Evolutionary conservation across 2,329 filamentous ascomycete species (phyloP), one percentile per base, ranked within the genome.

Genomic region (Pseudogymnoascus sp.): DNA sequence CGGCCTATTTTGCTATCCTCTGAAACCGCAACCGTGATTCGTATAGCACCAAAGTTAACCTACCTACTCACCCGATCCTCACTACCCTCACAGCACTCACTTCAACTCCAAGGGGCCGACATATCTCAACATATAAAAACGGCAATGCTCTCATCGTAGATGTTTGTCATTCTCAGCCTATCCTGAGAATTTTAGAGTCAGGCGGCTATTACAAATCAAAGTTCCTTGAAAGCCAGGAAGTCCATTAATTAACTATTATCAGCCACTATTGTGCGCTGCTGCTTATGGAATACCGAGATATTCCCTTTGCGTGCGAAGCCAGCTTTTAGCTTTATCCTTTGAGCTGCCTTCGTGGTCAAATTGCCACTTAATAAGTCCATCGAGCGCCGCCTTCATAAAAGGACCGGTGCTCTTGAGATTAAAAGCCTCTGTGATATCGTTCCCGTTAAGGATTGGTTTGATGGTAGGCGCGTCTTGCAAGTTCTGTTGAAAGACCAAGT

Each of bases 291-390:
- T 37, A 37, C 53, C 53, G n/a, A 60, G 9, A 36, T 16, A 6
- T n/a, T 25, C 60, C 23, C 38, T 23, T 31, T 23, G 34, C 18
- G 34, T 31, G 36, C 23, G 38, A 38, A 61, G 37, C 60, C 59
- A 61, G n/a, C 8, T 11, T 28, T 42, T 37, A 14, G 59, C 59
- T 23, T 61, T 43, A 16, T 36, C 61, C 40, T 25, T 16, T 40
- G 38, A 23, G 7, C 23, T 21, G 9, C 28, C n/a, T 38, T 34
- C 61, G 23, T 62, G 11, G 37, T 83, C 78, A 56, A 89, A 78
- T 71, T 89, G 86, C 84, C 85, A 88, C 66, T 81, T 78, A 73
- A 88, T 80, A 59, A 85, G 80, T 36, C 83, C 77, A n/a, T 85
- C 82, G 38, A 87, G 73, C 5, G 84, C 85, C 38, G 78, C 78